Evolutionary conservation across 164 flowering plant genomes (phyloP).

Genomic region (Piper betle): DNA sequence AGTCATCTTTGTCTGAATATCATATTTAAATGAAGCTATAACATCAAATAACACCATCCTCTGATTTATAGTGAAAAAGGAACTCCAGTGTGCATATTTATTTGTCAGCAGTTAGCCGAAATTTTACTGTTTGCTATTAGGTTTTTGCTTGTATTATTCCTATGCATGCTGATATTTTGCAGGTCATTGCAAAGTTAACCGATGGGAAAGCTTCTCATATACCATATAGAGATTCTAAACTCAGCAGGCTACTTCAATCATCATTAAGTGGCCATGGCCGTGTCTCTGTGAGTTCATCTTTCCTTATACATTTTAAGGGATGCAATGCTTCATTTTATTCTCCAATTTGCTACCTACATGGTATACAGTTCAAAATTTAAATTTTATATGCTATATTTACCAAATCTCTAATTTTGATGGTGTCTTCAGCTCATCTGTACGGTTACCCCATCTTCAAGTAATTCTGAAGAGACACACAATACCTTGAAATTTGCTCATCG

Average conservation of each 20-base stretch:
- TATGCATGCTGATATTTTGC: slow-evolving; percentile 3
- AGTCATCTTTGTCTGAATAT: too few relatives aligned
- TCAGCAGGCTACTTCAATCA: slow-evolving; percentile 91
- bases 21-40: too few relatives aligned
- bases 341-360: neutral
- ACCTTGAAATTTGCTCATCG: slow-evolving; percentile 98
- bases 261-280: slow-evolving; percentile 97
- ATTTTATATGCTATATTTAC: neutral
- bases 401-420: neutral
- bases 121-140: too few relatives aligned
- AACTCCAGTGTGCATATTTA: too few relatives aligned
- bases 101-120: too few relatives aligned
- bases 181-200: slow-evolving; percentile 94
- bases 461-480: slow-evolving; percentile 92
- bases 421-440: slow-evolving; percentile 82
- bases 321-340: too few relatives aligned
- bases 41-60: too few relatives aligned
- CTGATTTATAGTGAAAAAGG: too few relatives aligned
- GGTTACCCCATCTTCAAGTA: slow-evolving; percentile 92
- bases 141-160: too few relatives aligned
- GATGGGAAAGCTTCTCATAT: slow-evolving; percentile 80
- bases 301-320: neutral
- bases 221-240: slow-evolving; percentile 92
- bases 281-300: slow-evolving; percentile 63
- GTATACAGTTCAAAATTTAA: neutral